These are phyloP conservation scores for Saccharomycopsis selenospora DNA, from an alignment of 805 yeast species.

Conservation along the genomic window DNA sequence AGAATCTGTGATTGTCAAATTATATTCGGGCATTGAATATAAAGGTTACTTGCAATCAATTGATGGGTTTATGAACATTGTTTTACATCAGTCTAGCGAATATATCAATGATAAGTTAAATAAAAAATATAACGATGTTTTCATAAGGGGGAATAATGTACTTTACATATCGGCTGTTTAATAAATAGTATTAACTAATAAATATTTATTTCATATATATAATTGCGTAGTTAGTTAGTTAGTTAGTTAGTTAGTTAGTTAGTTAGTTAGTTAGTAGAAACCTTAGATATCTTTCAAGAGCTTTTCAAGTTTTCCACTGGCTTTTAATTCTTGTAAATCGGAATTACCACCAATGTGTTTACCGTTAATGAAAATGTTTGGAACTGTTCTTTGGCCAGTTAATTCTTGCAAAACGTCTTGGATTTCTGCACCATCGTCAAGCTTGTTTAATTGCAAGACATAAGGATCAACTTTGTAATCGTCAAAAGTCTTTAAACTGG, in stretches of 20 bases:
- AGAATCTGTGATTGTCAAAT: conserved; percentile 69
- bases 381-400: conserved; percentile 91
- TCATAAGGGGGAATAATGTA: conserved; percentile 77
- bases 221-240: too few species aligned
- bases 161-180: conserved; percentile 3
- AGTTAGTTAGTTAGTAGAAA: too few species aligned
- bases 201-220: too few species aligned
- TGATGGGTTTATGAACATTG: conserved; percentile 96
- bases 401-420: conserved; percentile 71
- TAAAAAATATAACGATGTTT: conserved; percentile 65
- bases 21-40: conserved; percentile 82
- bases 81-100: conserved; percentile 64
- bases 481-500: conserved; percentile 35
- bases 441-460: conserved; percentile 21
- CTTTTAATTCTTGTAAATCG: conserved; percentile 67
- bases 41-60: conserved; percentile 73
- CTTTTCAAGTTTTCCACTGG: conserved; percentile 49
- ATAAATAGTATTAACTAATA: too few species aligned
- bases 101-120: conserved; percentile 41
- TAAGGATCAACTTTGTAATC: conserved; percentile 22
- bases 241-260: too few species aligned
- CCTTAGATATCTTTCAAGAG: conserved; percentile 24
- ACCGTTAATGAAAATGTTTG: conserved; percentile 84
- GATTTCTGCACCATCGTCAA: conserved; percentile 67
- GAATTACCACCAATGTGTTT: conserved; percentile 95